Evolutionary conservation across 2,329 filamentous ascomycete genomes (phyloP), one percentile per base, ranked within the genome.

Genomic region (Aspergillus neotritici): DNA sequence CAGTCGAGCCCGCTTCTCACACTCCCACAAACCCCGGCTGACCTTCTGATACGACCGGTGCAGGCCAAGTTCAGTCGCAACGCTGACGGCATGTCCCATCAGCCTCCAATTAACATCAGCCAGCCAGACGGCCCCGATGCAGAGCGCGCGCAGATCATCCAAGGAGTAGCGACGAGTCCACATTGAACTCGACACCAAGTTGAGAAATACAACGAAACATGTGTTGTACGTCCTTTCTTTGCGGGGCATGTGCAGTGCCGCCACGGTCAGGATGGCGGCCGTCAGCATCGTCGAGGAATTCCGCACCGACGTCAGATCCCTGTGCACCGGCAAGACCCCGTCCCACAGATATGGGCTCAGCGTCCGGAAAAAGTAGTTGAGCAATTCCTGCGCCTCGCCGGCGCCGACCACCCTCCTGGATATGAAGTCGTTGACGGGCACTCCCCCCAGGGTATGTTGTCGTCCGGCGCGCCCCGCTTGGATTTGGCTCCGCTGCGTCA

Each of bases 111-210:
- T 74, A 12, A 77, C 69, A 53, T 79, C 74, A 15, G 72, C 72
- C 7, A 79, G 66, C 76, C 76, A 79, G 50, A 77, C 78, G 4
- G 74, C 72, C 6, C 70, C 75, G 34, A 78, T 73, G 47, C 75
- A 77, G 37, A 79, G 58, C 2, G 73, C 76, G 28, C 74, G 69
- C 40, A 79, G 63, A 50, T 74, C 71, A 48, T 78, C 74, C 42
- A 72, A 57, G 31, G 72, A 72, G 40, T 76, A 69, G 33, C 74
- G 71, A 31, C 71, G 66, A n/a, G 44, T 72, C 72, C 37, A 78
- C 69, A 78, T 74, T 2, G 73, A 72, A 34, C 71, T 69, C 3
- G 75, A 72, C 31, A 76, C 72, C n/a, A 78, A 55, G 15, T 67
- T 68, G 28, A 72, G 70, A 51, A 77, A 76, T 52, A 78, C 75